Evolutionary conservation across 495 filamentous ascomycete genomes (phyloP).

Genomic region (Hypoxylon trugodes): DNA sequence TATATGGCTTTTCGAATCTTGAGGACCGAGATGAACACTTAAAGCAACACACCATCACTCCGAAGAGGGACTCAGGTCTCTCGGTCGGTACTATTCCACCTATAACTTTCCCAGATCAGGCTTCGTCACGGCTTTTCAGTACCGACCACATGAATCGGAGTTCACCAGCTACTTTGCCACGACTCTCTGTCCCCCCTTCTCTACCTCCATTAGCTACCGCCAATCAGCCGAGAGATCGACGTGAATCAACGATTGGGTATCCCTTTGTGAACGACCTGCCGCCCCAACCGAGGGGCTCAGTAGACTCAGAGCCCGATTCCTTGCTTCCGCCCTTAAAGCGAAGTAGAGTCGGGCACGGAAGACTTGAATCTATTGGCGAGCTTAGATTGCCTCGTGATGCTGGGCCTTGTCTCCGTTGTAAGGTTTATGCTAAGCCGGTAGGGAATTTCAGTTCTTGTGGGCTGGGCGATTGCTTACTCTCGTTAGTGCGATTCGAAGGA

Average conservation of each 20-base stretch:
- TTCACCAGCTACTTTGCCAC: constrained; percentile 47
- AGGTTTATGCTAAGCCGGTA: constrained; percentile 51
- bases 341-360: constrained; percentile 56
- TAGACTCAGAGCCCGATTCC: constrained; percentile 61
- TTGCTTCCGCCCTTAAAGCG: constrained; percentile 58
- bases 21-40: constrained; percentile 58
- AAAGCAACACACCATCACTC: constrained; percentile 50
- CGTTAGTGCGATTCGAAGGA: constrained; percentile 57
- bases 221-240: constrained; percentile 51
- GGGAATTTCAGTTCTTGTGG: background rate
- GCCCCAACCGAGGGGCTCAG: constrained; percentile 48
- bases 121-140: constrained; percentile 45
- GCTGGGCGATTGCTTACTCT: constrained; percentile 17
- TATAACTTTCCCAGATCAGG: constrained; percentile 47
- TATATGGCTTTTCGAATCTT: constrained; percentile 57
- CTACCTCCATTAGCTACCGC: constrained; percentile 50
- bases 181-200: constrained; percentile 48
- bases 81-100: constrained; percentile 51
- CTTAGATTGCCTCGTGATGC: constrained; percentile 54
- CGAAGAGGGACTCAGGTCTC: constrained; percentile 56
- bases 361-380: constrained; percentile 60
- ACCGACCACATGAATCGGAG: constrained; percentile 36
- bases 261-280: constrained; percentile 53
- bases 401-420: constrained; percentile 58
- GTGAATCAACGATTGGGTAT: constrained; percentile 55